Percentiles rank a stretch among this genome's conserved stretches.
Conservation (phyloP, 345 rosid species). For the Gossypium stocksii region DNA sequence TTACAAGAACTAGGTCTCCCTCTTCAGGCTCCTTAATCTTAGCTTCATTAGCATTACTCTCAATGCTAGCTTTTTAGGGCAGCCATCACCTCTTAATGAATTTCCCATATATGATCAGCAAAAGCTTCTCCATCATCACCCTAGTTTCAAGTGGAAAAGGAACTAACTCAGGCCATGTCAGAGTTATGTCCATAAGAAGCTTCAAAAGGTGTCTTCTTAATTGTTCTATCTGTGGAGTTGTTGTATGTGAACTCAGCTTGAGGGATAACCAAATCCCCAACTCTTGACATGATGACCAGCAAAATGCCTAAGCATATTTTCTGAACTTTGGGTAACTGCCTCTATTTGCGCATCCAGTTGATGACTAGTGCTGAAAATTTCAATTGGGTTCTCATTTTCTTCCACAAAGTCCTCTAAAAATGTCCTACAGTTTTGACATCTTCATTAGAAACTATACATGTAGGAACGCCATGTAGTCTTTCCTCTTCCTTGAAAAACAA, state of each 20-base stretch:
- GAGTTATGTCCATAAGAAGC: neutral
- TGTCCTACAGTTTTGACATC: no score
- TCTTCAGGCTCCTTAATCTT: neutral
- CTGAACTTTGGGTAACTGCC: neutral
- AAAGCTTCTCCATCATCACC: neutral
- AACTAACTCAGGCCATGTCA: neutral
- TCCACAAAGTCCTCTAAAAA: no score
- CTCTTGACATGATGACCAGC: neutral
- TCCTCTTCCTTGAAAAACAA: neutral
- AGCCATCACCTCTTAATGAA: neutral
- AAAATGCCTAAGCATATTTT: neutral
- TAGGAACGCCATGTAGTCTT: no score
- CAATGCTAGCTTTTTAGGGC: neutral
- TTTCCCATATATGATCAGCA: neutral
- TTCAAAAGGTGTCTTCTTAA: neutral
- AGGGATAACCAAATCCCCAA: neutral
- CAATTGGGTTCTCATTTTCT: neutral
- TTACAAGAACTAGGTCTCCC: neutral
- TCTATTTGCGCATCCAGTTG: neutral
- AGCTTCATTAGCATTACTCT: neutral
- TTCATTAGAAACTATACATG: neutral
- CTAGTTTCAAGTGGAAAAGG: neutral
- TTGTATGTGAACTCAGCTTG: neutral
- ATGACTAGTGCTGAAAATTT: neutral
- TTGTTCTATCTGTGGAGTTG: neutral